Base-by-base conservation (phyloP, 306 rosid species). In the Vigna hirtella region DNA sequence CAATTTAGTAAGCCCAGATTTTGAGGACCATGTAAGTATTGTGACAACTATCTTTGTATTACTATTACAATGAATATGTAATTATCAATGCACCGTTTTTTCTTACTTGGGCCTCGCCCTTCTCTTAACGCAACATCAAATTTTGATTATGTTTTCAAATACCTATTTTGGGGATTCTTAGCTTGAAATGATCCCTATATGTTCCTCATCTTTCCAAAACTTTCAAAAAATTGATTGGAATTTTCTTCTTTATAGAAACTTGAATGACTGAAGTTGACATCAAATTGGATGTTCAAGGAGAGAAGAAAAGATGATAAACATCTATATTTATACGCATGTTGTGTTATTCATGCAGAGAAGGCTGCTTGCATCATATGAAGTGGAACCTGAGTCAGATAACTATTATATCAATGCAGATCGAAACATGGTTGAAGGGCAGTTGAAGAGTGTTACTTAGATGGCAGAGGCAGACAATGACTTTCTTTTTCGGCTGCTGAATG, bases 11-110 rank as follows among this genome's bases (percentile, higher is more conserved):
- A 90, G 96, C 82, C 99, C 98, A 1, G 97, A 89, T 57, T 96
- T 96, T 55, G 97, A 93, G 87, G 93, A 93, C 80, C 98, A 93
- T 70, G 99, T 96, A 84, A 88, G 97, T 86, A 57, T 83, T 73
- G 3, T 74, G 52, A 20, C 68, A 71, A 62, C 49, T 52, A 38
- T 58, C 65, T 84, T 52, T 57, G 47, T 28, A 67, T 63, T 80
- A 62, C 50, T 57, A 16, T 76, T n/a, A 76, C 43, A 47, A 38
- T 65, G 38, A 6, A 13, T 13, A 67, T 82, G 22, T 17, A 59
- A 53, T 58, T 30, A 53, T 69, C 57, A 57, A 68, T 28, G 32
- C 49, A 10, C 40, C 34, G 36, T 77, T 70, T 52, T 72, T 66
- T 73, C 42, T 55, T 73, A 40, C 71, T 81, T 48, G 80, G 51